Conservation (phyloP, 2,329 filamentous ascomycete genomes). For the Botrytis tulipae region DNA sequence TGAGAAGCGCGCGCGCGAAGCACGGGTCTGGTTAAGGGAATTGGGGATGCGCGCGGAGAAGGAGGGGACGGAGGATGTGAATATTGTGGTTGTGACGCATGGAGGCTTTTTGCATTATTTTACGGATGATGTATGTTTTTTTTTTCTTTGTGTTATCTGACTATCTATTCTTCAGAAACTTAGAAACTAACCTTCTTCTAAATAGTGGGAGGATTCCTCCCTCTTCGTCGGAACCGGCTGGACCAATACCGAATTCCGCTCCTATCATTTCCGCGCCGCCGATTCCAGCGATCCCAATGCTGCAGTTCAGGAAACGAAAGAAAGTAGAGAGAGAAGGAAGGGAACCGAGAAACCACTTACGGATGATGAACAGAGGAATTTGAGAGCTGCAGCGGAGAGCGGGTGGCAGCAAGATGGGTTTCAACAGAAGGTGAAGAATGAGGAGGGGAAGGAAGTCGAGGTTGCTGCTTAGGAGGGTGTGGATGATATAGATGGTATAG, state of each 20-base stretch:
- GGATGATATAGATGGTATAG: neutral
- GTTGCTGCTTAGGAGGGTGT: neutral
- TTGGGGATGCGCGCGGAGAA: slow-evolving; percentile 29
- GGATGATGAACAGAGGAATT: slow-evolving; percentile 34
- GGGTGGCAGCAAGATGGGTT: slow-evolving; percentile 14
- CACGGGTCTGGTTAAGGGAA: slow-evolving; percentile 57
- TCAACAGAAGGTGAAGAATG: neutral
- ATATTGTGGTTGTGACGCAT: slow-evolving; percentile 77
- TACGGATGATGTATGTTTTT: slow-evolving; percentile 65
- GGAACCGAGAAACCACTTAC: slow-evolving; percentile 30
- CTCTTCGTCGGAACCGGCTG: slow-evolving; percentile 37
- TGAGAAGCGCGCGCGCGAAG: slow-evolving; percentile 52
- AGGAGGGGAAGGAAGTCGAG: neutral
- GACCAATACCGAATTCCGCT: slow-evolving; percentile 37
- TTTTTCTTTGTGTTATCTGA: neutral
- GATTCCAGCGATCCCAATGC: slow-evolving; percentile 24
- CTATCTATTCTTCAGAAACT: no score
- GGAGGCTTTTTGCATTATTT: slow-evolving; percentile 83
- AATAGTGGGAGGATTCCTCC: slow-evolving; percentile 47
- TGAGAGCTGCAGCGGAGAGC: slow-evolving; percentile 29
- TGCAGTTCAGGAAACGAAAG: slow-evolving; percentile 31
- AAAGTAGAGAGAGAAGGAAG: slow-evolving; percentile 31
- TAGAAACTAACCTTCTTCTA: neutral
- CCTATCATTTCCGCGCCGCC: slow-evolving; percentile 31
- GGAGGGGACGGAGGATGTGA: slow-evolving; percentile 48